Conservation (phyloP, 768 basidiomycete species). For the Lactarius evosmus region DNA sequence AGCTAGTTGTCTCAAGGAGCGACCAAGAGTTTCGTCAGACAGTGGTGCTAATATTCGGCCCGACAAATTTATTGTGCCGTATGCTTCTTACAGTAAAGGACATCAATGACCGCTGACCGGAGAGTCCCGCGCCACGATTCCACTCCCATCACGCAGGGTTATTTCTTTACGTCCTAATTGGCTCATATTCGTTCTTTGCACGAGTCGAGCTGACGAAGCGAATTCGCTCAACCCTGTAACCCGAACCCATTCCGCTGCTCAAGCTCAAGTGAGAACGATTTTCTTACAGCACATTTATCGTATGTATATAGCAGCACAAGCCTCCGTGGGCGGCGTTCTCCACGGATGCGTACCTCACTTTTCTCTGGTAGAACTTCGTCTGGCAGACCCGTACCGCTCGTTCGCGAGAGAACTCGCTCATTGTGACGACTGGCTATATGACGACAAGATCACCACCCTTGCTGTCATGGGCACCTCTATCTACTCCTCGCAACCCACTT, state of each 20-base stretch:
- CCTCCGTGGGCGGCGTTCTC: not conserved
- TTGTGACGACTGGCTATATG: not conserved
- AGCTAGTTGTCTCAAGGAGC: constrained; percentile 3
- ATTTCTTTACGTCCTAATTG: constrained; percentile 1
- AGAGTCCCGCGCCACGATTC: constrained; percentile 12
- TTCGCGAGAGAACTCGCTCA: constrained; percentile 10
- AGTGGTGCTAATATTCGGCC: not conserved
- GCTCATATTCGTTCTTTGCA: constrained; percentile 5
- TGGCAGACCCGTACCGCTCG: not conserved
- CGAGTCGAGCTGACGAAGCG: not conserved
- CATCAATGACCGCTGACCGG: constrained; percentile 8
- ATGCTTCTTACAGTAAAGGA: not conserved
- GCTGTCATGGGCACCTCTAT: not conserved
- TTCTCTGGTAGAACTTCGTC: not conserved
- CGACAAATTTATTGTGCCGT: constrained; percentile 2
- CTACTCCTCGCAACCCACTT: not conserved
- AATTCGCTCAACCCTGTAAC: not conserved
- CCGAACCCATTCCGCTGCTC: not conserved
- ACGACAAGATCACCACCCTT: not conserved
- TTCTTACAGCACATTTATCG: not conserved
- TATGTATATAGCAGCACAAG: not conserved
- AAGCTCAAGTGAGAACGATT: constrained; percentile 4
- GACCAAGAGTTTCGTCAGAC: constrained; percentile 3
- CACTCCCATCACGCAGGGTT: not conserved
- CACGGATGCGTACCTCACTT: not conserved